Evolutionary conservation across 768 basidiomycete genomes (phyloP).

Genomic region (Collybia sordida): DNA sequence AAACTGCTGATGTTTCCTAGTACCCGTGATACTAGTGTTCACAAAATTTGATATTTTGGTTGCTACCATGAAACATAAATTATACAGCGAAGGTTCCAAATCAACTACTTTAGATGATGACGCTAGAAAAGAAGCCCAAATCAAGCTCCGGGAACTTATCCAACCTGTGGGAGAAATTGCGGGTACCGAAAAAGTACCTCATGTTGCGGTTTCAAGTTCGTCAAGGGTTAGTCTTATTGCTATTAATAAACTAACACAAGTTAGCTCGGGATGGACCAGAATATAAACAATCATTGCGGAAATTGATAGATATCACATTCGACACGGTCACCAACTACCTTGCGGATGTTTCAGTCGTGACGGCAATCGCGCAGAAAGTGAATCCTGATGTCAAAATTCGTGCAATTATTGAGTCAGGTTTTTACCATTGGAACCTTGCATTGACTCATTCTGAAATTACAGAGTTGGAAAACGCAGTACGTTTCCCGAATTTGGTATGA

Average conservation of each 20-base stretch:
- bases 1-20: conserved; percentile 7
- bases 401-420: conserved; percentile 22
- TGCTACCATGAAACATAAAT: background rate
- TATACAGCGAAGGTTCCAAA: background rate
- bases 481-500: no score
- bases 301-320: conserved; percentile 11
- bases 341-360: conserved; percentile 15
- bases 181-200: conserved; percentile 3
- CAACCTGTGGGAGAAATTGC: conserved; percentile 7
- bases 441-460: no score
- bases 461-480: no score
- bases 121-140: background rate
- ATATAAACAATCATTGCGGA: conserved; percentile 4
- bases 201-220: conserved; percentile 11
- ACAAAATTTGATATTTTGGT: conserved; percentile 30
- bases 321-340: conserved; percentile 10
- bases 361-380: conserved; percentile 23
- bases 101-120: no score
- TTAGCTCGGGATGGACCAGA: conserved; percentile 2
- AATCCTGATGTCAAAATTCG: conserved; percentile 19
- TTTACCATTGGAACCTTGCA: background rate
- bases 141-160: conserved; percentile 1
- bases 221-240: background rate
- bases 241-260: background rate
- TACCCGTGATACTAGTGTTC: conserved; percentile 31